Base-by-base conservation (phyloP, 208 protist genomes). In the Leishmania tropica region DNA sequence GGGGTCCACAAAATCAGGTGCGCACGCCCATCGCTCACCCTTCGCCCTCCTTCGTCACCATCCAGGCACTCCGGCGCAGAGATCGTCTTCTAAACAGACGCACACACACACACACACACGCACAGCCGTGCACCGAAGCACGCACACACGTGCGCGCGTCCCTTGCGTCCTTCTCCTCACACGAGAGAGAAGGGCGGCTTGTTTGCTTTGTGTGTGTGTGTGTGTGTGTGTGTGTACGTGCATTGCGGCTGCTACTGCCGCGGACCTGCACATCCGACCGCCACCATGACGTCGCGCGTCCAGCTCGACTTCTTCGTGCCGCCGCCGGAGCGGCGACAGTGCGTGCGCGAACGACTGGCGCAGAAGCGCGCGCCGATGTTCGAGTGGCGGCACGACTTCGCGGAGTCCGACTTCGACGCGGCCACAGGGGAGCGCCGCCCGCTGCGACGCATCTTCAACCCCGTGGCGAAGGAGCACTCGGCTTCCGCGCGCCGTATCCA, bases 281-380 rank as follows among this genome's bases (percentile, higher is more conserved):
- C 31, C 72, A 10, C 28, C 15, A 88, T 93, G 85, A 56, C 78
- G 31, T 73, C 62, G 6, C 75, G 67, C 45, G 73, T 62, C 28
- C 75, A 87, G 15, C 67, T 92, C 5, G 89, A 92, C 79, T 92
- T 92, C 54, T 89, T 87, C 78, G 84, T 81, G 5, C 88, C 81
- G 3, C 54, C 65, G 11, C 79, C 73, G 28, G 83, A 86, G 80
- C 78, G 78, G 37, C 80, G 72, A 3, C 76, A 88, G 8, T 42
- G 68, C 45, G 47, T 62, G 6, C 79, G 83, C 42, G 56, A 64
- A 21, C 86, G 85, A 21, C 72, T 89, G 24, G 72, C 80, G 42
- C 83, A 79, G 60, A 80, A 88, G 77, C 90, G 90, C 62, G 85
- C 85, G 45, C 45, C 58, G 58, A 90, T 94, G 85, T 92, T 84